Evolutionary conservation across 2,329 filamentous ascomycete genomes (phyloP).

Genomic region (Cytospora piceicola): DNA sequence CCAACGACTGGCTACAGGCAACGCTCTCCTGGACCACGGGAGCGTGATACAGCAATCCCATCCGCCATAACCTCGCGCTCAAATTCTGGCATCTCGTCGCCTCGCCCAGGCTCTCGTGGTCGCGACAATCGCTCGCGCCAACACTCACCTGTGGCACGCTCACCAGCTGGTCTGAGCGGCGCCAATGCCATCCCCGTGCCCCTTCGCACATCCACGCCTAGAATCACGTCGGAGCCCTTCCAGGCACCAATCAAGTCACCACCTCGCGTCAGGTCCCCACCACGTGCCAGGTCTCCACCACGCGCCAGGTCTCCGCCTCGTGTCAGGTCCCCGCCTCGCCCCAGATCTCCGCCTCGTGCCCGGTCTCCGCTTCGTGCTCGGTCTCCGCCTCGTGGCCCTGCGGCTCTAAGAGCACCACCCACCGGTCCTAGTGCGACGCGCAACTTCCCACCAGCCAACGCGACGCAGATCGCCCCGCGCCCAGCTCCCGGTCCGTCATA

Average conservation of each 20-base stretch:
- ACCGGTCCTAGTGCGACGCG: constrained; percentile 48
- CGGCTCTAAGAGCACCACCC: constrained; percentile 56
- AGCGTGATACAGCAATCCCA: constrained; percentile 52
- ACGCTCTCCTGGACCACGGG: constrained; percentile 46
- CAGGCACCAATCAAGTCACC: constrained; percentile 25
- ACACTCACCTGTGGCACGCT: constrained; percentile 47
- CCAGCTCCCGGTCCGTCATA: constrained; percentile 38
- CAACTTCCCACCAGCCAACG: constrained; percentile 45
- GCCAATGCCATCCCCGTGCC: constrained; percentile 29
- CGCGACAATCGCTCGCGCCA: constrained; percentile 52
- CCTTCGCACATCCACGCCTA: constrained; percentile 26
- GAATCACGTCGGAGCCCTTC: constrained; percentile 9
- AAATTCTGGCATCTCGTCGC: constrained; percentile 52
- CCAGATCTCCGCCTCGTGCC: neutral
- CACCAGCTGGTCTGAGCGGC: constrained; percentile 37
- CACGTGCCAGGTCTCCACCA: constrained; percentile 52
- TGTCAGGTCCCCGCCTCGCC: too few relatives aligned
- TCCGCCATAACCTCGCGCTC: constrained; percentile 55
- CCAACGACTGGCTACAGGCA: constrained; percentile 48
- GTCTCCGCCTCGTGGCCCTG: constrained; percentile 60
- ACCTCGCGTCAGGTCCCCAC: constrained; percentile 25
- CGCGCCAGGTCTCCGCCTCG: constrained; percentile 43
- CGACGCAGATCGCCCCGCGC: constrained; percentile 41
- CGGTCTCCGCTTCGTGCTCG: constrained; percentile 38
- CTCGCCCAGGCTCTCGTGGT: constrained; percentile 51